Base-by-base conservation (phyloP, 2,329 filamentous ascomycete genomes). In the Apiospora arundinis region DNA sequence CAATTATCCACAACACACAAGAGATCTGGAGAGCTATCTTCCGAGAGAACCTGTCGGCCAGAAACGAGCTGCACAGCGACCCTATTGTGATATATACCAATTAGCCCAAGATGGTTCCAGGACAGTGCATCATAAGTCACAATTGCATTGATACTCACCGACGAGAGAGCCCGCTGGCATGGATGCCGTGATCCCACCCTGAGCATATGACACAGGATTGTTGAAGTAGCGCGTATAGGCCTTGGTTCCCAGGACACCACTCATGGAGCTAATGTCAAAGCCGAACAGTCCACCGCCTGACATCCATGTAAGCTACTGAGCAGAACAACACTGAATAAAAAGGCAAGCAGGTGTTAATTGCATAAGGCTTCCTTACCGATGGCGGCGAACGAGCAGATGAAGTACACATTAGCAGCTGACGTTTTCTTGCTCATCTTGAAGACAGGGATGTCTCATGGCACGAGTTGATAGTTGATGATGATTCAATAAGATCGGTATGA, bases 211-310 rank as follows among this genome's bases (percentile, higher is more conserved):
- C 23, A 79, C 78, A 2, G 87, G 87, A 70, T 93, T 87, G 76
- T 90, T 84, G 82, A 94, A 94, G 81, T 93, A 94, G 76, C 88
- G 90, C 75, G 90, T 90, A 80, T 95, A 95, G 66, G 91, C 88
- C 71, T 90, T 81, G 0, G 90, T 92, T 42, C 90, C 90, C 48
- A 94, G 84, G 32, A 91, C 89, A 65, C 88, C 89, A 48, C 89
- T 91, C 92, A 94, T 93, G 60, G 91, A 92, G 70, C 88, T 90
- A 76, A 95, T 93, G 82, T 95, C 93, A 79, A 95, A 95, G 76
- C 93, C 93, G 77, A 95, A 94, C 37, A 94, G 84, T 32, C 88
- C 89, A 79, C 92, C 92, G 75, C 92, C 92, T 83, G 86, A 52
- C 8, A 42, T 67, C 40, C 72, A n/a, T 71, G 70, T 52, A 46